These are phyloP conservation scores for Fusarium haematococcum DNA, from an alignment of 2,329 filamentous ascomycete genomes.

Conservation along the genomic window DNA sequence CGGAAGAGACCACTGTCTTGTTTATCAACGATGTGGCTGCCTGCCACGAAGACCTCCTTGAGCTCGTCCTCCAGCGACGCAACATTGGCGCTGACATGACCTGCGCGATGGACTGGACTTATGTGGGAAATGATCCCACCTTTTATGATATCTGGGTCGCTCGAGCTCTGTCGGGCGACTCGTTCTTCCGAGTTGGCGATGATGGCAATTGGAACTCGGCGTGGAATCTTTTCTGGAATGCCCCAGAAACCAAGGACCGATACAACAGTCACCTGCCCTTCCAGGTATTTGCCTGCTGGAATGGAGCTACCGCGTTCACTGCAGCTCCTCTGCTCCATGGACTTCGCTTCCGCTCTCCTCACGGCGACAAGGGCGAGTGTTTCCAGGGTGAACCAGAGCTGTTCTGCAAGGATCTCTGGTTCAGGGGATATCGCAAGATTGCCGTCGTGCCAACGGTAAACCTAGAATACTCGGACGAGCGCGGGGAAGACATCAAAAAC, in stretches of 20 bases:
- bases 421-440: slow-evolving; percentile 60
- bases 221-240: slow-evolving; percentile 66
- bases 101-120: slow-evolving; percentile 70
- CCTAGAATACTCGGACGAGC: slow-evolving; percentile 64
- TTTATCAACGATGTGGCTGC: slow-evolving; percentile 67
- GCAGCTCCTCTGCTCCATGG: slow-evolving; percentile 60
- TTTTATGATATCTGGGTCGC: slow-evolving; percentile 71
- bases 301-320: slow-evolving; percentile 63
- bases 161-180: slow-evolving; percentile 63
- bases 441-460: slow-evolving; percentile 68
- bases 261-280: slow-evolving; percentile 58
- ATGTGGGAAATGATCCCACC: slow-evolving; percentile 55
- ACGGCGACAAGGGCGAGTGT: slow-evolving; percentile 56
- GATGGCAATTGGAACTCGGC: slow-evolving; percentile 62
- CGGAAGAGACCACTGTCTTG: slow-evolving; percentile 57
- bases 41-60: slow-evolving; percentile 68
- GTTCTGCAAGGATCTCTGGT: slow-evolving; percentile 70
- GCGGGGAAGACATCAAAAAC: slow-evolving; percentile 59
- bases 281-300: slow-evolving; percentile 73
- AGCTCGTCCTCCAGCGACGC: slow-evolving; percentile 62
- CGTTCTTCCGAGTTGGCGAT: slow-evolving; percentile 65
- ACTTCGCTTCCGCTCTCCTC: slow-evolving; percentile 58
- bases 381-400: slow-evolving; percentile 65
- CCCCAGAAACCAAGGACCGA: slow-evolving; percentile 49
- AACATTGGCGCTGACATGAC: slow-evolving; percentile 64